These are phyloP conservation scores for Pelargonium myrrhifolium DNA, from an alignment of 441 rosid species.

Conservation along the genomic window DNA sequence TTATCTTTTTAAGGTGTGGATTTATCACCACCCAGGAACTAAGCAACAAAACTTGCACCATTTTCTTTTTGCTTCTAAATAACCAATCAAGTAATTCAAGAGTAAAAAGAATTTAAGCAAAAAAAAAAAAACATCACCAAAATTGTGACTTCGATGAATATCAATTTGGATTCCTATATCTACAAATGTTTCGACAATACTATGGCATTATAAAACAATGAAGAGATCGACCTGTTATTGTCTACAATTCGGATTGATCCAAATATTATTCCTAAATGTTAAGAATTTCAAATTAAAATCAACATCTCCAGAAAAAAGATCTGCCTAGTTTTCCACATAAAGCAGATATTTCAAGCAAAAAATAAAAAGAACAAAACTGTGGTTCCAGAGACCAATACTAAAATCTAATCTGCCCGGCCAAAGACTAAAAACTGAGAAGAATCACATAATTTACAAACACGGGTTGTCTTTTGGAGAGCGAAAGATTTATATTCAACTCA, in stretches of 20 bases:
- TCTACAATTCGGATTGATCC: background rate
- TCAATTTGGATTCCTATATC: too few relatives aligned
- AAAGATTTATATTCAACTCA: background rate
- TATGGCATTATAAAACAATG: background rate
- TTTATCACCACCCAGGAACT: too few relatives aligned
- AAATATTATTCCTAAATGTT: conserved; percentile 22
- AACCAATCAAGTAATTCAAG: too few relatives aligned
- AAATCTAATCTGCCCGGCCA: conserved; percentile 4
- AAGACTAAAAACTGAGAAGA: conserved; percentile 20
- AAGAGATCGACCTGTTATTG: background rate
- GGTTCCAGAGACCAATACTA: background rate
- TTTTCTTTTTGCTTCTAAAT: too few relatives aligned
- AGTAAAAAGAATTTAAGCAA: too few relatives aligned
- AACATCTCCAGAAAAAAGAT: conserved; percentile 9
- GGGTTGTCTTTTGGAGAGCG: background rate
- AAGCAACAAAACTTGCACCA: too few relatives aligned
- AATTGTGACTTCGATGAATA: too few relatives aligned
- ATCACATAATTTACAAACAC: conserved; percentile 26
- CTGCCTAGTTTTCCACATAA: conserved; percentile 13
- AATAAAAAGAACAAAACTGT: background rate
- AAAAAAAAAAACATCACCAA: too few relatives aligned
- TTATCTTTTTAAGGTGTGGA: too few relatives aligned
- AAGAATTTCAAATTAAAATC: background rate
- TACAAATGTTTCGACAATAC: too few relatives aligned
- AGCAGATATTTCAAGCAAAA: background rate